These are phyloP conservation scores for Tylopilus intermedius DNA, from an alignment of 768 basidiomycete genomes.

Conservation along the genomic window DNA sequence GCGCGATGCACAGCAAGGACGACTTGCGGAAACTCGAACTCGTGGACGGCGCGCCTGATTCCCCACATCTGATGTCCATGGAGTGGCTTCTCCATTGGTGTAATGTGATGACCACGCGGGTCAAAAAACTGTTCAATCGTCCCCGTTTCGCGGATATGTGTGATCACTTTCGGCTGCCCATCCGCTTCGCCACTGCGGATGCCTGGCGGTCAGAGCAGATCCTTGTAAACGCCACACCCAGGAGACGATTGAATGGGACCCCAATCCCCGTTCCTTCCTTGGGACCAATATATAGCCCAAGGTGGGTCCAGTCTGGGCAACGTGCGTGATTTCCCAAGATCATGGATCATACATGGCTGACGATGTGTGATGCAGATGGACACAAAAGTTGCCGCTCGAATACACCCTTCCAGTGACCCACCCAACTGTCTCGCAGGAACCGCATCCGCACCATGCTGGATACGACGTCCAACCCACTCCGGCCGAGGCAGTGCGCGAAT, in stretches of 20 bases:
- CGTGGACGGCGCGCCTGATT: constrained; percentile 37
- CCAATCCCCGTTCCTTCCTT: constrained; percentile 2
- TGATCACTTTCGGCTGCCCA: constrained; percentile 21
- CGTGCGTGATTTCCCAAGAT: constrained; percentile 23
- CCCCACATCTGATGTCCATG: constrained; percentile 37
- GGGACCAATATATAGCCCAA: constrained; percentile 14
- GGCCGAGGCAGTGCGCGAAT: background rate
- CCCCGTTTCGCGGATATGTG: constrained; percentile 38
- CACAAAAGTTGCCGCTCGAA: constrained; percentile 27
- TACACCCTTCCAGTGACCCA: constrained; percentile 11
- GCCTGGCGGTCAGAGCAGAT: too few relatives aligned
- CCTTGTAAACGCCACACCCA: background rate
- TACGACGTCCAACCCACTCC: background rate
- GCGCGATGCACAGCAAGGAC: background rate
- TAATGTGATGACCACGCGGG: constrained; percentile 33
- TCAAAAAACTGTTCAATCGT: constrained; percentile 15
- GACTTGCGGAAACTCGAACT: constrained; percentile 25
- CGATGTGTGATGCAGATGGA: constrained; percentile 26
- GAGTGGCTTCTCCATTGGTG: constrained; percentile 45
- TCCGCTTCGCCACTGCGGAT: constrained; percentile 16
- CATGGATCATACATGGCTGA: too few relatives aligned
- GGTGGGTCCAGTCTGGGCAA: constrained; percentile 28
- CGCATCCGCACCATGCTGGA: background rate
- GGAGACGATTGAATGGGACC: background rate
- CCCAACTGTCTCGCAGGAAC: constrained; percentile 13